These are phyloP conservation scores for Saccharomyces paradoxus DNA, from an alignment of 805 yeast species.

Conservation along the genomic window DNA sequence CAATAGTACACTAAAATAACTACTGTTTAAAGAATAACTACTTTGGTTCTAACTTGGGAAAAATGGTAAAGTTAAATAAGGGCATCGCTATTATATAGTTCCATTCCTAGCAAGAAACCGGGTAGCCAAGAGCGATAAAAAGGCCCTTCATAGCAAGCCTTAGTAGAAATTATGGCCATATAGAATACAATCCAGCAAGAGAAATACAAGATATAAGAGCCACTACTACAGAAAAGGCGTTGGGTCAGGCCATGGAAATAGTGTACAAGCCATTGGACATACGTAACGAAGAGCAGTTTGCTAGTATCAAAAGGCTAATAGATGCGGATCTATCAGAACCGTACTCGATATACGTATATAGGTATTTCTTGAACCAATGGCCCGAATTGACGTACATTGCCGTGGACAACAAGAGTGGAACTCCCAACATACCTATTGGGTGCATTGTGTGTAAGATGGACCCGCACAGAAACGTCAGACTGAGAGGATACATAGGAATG, in stretches of 20 bases:
- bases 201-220: not conserved
- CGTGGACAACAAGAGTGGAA: conserved; percentile 24
- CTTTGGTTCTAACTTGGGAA: not conserved
- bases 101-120: not conserved
- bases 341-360: conserved; percentile 84
- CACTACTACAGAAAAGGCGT: not conserved
- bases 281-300: conserved; percentile 32
- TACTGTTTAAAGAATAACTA: not conserved
- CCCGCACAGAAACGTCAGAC: conserved; percentile 55
- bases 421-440: conserved; percentile 47
- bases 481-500: conserved; percentile 95
- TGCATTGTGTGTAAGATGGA: conserved; percentile 78
- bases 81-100: not conserved
- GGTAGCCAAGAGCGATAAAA: not conserved
- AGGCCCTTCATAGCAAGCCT: not conserved
- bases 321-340: conserved; percentile 82
- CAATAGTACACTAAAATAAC: not conserved
- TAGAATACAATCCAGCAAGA: not conserved
- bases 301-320: conserved; percentile 48
- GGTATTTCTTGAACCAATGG: conserved; percentile 86
- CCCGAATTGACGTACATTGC: conserved; percentile 74
- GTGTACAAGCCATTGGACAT: conserved; percentile 22
- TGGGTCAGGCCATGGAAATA: conserved; percentile 7
- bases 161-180: not conserved
- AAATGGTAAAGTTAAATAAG: not conserved